These are phyloP conservation scores for Hypholoma fasciculare DNA, from an alignment of 768 basidiomycete genomes.

Conservation along the genomic window DNA sequence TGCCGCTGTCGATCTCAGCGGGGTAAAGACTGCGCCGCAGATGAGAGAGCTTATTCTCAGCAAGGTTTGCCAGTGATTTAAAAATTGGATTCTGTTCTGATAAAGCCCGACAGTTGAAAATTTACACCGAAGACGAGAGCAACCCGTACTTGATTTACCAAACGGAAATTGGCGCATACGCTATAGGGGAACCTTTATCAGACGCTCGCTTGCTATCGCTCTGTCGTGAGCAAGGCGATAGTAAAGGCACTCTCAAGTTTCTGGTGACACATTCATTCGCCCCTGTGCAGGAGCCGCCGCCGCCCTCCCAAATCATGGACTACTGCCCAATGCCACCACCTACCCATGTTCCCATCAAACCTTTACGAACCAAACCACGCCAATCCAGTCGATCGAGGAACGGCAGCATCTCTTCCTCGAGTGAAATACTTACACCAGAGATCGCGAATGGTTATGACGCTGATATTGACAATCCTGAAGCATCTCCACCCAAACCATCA, in stretches of 20 bases:
- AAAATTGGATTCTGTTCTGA: neutral
- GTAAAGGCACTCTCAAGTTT: conserved; percentile 81
- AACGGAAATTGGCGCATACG: conserved; percentile 81
- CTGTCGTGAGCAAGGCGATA: conserved; percentile 72
- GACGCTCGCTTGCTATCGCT: conserved; percentile 72
- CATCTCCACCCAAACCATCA: conserved; percentile 19
- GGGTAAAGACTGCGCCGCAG: conserved; percentile 61
- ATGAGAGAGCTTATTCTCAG: conserved; percentile 82
- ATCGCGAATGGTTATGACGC: conserved; percentile 68
- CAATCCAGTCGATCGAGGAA: conserved; percentile 55
- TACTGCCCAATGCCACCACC: conserved; percentile 21
- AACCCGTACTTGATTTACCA: conserved; percentile 77
- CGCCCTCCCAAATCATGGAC: conserved; percentile 24
- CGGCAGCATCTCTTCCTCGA: conserved; percentile 72
- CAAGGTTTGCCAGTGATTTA: conserved; percentile 48
- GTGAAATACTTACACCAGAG: conserved; percentile 56
- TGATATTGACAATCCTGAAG: conserved; percentile 61
- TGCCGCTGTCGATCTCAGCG: conserved; percentile 69
- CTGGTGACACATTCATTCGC: conserved; percentile 70
- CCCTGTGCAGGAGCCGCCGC: conserved; percentile 53
- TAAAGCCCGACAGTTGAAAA: conserved; percentile 54
- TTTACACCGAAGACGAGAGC: conserved; percentile 81
- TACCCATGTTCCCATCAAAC: conserved; percentile 40
- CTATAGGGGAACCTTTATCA: conserved; percentile 70
- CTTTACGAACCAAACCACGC: conserved; percentile 42